A percentile compares a stretch with the other conserved stretches of the same genome.
Evolutionary conservation across 805 yeast species (phyloP).

Genomic region (Pachysolen tannophilus): DNA sequence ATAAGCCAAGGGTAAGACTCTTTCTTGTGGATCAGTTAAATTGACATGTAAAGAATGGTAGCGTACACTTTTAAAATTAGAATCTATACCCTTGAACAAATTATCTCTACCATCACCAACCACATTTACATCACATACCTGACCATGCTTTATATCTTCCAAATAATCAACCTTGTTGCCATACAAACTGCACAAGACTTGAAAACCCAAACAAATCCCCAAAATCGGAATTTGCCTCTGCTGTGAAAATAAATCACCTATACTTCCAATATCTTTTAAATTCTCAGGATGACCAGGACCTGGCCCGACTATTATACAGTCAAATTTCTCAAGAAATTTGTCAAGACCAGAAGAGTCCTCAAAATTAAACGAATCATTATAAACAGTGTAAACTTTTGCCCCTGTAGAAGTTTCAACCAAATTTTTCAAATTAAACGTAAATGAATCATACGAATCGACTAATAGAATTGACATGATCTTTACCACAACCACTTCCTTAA

Average conservation of each 20-base stretch:
- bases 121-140: conserved; percentile 44
- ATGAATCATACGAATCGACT: conserved; percentile 93
- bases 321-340: conserved; percentile 42
- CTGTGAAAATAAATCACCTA: conserved; percentile 42
- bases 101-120: conserved; percentile 19
- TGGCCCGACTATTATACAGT: conserved; percentile 84
- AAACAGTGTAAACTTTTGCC: conserved; percentile 46
- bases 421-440: conserved; percentile 71
- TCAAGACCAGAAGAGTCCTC: conserved; percentile 27
- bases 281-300: conserved; percentile 90
- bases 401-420: conserved; percentile 48
- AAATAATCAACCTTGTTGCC: conserved; percentile 52
- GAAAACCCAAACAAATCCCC: conserved; percentile 94
- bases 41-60: conserved; percentile 78
- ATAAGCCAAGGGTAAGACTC: conserved; percentile 52
- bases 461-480: conserved; percentile 45
- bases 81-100: conserved; percentile 33
- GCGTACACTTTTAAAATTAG: conserved; percentile 59
- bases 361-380: conserved; percentile 46
- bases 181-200: conserved; percentile 57
- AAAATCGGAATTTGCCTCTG: conserved; percentile 52
- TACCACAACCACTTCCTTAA: too few species aligned
- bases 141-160: conserved; percentile 74
- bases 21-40: conserved; percentile 10
- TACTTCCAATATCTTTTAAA: conserved; percentile 62